Base-by-base conservation (phyloP, 495 filamentous ascomycete genomes). In the Jackrogersella minutella region DNA sequence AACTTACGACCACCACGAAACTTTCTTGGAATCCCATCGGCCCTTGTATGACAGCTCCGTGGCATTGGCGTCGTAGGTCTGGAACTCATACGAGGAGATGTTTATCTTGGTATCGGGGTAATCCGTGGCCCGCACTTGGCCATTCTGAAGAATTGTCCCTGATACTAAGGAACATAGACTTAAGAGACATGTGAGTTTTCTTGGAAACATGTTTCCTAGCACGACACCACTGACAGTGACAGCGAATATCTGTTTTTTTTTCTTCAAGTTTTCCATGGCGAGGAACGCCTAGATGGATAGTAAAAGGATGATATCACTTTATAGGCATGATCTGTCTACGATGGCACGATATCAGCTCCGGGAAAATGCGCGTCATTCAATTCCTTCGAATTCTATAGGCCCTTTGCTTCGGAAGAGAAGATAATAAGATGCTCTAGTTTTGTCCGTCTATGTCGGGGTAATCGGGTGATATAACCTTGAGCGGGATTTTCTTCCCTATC, bases 41-140 rank as follows among this genome's bases (percentile, higher is more conserved):
- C 88, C 88, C 68, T 89, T 88, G 77, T 89, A 90, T 0, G 86
- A 85, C n/a, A 91, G 78, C 66, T 90, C 86, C 1, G 78, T 69
- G 0, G 84, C 81, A 72, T 86, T 79, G 1, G 85, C 78, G 3
- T 74, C 75, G 66, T 89, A 91, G 1, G 75, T 85, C 19, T 60
- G 79, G 58, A 81, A 81, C 0, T 74, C 62, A 39, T 77, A 76
- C 17, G 58, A 56, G 3, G 73, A 69, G 3, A 69, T 61, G 47
- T 83, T 72, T 24, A 85, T 74, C n/a, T 69, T 71, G 16, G 83
- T 86, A 60, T 84, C 73, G 5, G 77, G 78, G 46, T 82, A 84
- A 57, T 80, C 65, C 2, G 79, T 82, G 19, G 66, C 62, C 13
- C 77, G 75, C 28, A 82, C 77, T 72, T 89, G 88, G 13, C 85